phyloP scores from a whole-genome alignment of 2,329 filamentous ascomycete genomes.

The Scytalidium lignicola region DNA sequence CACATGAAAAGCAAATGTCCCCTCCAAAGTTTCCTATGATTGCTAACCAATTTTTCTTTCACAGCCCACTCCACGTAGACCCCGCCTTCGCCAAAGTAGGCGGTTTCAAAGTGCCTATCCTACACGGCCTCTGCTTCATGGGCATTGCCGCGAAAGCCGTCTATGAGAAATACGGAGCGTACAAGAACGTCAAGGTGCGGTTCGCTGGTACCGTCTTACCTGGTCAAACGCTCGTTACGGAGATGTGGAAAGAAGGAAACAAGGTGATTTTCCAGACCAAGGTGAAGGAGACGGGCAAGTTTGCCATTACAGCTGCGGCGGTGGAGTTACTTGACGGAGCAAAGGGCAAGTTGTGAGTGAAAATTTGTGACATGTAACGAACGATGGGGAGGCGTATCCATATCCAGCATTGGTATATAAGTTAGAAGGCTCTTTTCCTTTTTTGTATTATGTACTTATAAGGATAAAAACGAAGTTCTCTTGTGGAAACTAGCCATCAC shows the following conservation, averaged over 20 bases:
- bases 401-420: no score
- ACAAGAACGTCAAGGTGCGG: constrained; percentile 88
- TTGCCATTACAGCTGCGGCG: constrained; percentile 73
- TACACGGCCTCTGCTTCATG: constrained; percentile 96
- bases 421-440: no score
- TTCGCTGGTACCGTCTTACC: constrained; percentile 83
- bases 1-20: no score
- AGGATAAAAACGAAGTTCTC: no score
- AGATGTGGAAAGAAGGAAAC: constrained; percentile 88
- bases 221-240: constrained; percentile 83
- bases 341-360: constrained; percentile 13
- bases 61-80: constrained; percentile 83
- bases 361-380: not conserved
- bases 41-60: no score
- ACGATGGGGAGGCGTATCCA: no score
- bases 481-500: no score
- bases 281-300: constrained; percentile 89
- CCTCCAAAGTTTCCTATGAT: no score
- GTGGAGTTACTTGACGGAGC: constrained; percentile 57
- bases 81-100: constrained; percentile 91
- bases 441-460: no score
- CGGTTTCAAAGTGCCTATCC: constrained; percentile 88
- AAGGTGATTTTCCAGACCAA: constrained; percentile 80
- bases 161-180: constrained; percentile 73
- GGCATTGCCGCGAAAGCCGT: constrained; percentile 89